Evolutionary conservation across 495 filamentous ascomycete genomes (phyloP), one percentile per base, ranked within the genome.

Genomic region (Aspergillus nanangensis): DNA sequence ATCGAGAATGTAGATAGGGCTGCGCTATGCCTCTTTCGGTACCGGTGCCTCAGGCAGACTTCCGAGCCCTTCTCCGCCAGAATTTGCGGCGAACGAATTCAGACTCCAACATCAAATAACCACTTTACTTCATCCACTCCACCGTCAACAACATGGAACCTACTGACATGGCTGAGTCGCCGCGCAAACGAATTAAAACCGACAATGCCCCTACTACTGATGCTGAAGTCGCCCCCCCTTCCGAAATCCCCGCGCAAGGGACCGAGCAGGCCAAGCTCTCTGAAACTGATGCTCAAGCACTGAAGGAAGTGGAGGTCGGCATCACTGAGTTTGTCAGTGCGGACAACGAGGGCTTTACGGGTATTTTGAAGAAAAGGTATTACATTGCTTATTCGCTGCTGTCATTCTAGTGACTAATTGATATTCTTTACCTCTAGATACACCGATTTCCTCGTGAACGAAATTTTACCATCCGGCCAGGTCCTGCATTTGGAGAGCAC

Each of bases 371-470:
- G 62, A 77, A 81, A 52, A 71, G 80, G 79, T 82, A 57, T 48
- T 58, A 25, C 25, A n/a, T n/a, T 13, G 11, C 1, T 17, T 35
- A 0, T 24, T 38, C 11, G 8, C 23, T 17, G 40, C 23, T 31
- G 24, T 3, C 19, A 25, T 29, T 33, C 50, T 38, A 51, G 2
- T 5, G 15, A 21, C 31, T 51, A 50, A 47, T 51, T 47, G 21
- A 31, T 31, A 20, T 42, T 41, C 38, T 9, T 31, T 45, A 20
- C 34, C 47, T 33, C 8, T 48, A 93, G 89, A 53, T 98, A 90
- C 66, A 95, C 91, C 11, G 93, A 98, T 61, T 98, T 98, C 63
- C 69, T 92, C 38, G 93, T 98, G 45, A 89, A 96, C 61, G 93
- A 98, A 68, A 93, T 98, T 52, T 63, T 76, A 11, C 83, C 82